Percentiles rank a stretch among this genome's conserved stretches.
These are phyloP conservation scores for Zostera marina DNA, from an alignment of 116 monocot species.

Conservation along the genomic window DNA sequence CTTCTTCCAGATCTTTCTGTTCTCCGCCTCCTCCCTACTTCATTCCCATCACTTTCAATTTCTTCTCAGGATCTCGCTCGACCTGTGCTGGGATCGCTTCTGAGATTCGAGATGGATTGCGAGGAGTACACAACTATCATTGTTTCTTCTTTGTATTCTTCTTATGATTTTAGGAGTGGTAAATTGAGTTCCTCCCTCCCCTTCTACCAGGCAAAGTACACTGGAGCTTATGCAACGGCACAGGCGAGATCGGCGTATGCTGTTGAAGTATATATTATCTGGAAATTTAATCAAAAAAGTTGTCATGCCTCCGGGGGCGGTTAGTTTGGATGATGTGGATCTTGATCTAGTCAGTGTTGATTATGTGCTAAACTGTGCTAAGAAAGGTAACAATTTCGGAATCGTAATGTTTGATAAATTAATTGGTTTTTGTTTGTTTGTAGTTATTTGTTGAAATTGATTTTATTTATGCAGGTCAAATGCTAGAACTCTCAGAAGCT, in stretches of 20 bases:
- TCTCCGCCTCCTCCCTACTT: too few species aligned
- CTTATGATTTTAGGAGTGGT: background rate
- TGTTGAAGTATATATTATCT: conserved; percentile 69
- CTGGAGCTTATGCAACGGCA: conserved; percentile 71
- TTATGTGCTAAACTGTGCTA: conserved; percentile 86
- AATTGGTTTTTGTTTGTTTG: background rate
- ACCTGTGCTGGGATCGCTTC: background rate
- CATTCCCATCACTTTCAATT: too few species aligned
- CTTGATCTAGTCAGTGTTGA: conserved; percentile 83
- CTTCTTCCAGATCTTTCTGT: too few species aligned
- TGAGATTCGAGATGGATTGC: conserved; percentile 1
- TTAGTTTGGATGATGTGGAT: conserved; percentile 71
- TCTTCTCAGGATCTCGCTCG: background rate
- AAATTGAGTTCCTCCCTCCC: too few species aligned
- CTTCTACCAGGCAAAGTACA: conserved; percentile 41
- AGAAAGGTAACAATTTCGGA: conserved; percentile 47
- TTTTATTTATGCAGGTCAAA: conserved; percentile 34
- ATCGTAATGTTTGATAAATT: background rate
- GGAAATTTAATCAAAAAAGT: conserved; percentile 92
- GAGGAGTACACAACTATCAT: background rate
- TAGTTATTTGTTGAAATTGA: background rate
- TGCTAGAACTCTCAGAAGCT: conserved; percentile 85
- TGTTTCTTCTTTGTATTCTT: background rate
- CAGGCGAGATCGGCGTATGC: conserved; percentile 63
- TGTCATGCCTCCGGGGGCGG: conserved; percentile 75